Percentiles rank a stretch among this genome's conserved stretches.
Evolutionary conservation across 148 eudicot species (phyloP).

Genomic region (Euryodendron excelsum): DNA sequence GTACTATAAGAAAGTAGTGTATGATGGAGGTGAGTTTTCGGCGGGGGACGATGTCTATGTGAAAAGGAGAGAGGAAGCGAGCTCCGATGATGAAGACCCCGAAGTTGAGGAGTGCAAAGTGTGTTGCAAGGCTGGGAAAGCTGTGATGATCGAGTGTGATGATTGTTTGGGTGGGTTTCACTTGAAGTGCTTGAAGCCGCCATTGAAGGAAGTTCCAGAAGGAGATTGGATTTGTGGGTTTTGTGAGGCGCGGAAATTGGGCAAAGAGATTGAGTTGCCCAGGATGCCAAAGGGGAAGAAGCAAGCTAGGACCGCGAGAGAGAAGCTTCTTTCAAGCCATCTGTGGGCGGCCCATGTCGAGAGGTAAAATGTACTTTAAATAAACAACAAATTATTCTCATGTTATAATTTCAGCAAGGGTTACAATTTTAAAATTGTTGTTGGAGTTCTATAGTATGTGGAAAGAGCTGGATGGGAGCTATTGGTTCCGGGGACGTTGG

Average conservation of each 20-base stretch:
- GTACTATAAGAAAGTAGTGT: conserved; percentile 70
- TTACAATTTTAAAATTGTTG: neutral
- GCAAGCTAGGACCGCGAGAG: conserved; percentile 68
- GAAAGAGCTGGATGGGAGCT: conserved; percentile 89
- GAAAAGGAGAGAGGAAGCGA: conserved; percentile 76
- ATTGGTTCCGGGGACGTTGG: conserved; percentile 89
- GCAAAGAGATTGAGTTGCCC: conserved; percentile 58
- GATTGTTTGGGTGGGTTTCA: conserved; percentile 92
- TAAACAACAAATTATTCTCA: neutral
- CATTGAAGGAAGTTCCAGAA: conserved; percentile 74
- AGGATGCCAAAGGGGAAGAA: conserved; percentile 70
- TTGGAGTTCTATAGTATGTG: conserved; percentile 54
- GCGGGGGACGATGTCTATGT: conserved; percentile 80
- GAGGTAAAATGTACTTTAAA: conserved; percentile 39
- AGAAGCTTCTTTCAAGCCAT: conserved; percentile 87
- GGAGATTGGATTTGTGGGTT: conserved; percentile 92
- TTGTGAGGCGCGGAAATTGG: conserved; percentile 65
- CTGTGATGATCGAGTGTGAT: conserved; percentile 88
- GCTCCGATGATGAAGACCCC: conserved; percentile 69
- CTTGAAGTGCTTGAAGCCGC: conserved; percentile 88
- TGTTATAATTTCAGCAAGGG: neutral
- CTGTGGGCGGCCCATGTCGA: conserved; percentile 91
- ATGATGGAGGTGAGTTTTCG: conserved; percentile 73
- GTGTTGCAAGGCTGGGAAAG: conserved; percentile 62
- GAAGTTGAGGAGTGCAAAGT: conserved; percentile 86